Percentiles rank a stretch among this genome's conserved stretches.
phyloP scores from a whole-genome alignment of 208 protist species.

The Wallacemonas sp. region DNA sequence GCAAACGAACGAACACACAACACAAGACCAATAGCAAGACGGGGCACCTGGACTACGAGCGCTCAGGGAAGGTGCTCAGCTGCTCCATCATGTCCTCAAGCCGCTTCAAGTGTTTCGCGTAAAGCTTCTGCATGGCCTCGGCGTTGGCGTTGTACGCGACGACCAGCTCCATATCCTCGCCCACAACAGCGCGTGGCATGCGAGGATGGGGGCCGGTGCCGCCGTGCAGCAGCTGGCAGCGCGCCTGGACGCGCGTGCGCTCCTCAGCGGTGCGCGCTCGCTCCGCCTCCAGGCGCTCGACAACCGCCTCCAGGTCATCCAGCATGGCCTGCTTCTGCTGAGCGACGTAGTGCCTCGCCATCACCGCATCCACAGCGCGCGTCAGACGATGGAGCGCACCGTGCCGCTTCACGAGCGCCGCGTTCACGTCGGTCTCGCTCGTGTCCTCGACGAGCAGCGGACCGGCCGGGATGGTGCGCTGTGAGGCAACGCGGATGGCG shows the following conservation, averaged over 20 bases:
- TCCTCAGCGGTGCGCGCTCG: background rate
- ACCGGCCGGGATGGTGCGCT: background rate
- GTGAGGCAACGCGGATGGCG: background rate
- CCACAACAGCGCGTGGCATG: constrained; percentile 9
- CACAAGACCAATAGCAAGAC: too few species aligned
- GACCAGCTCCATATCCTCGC: constrained; percentile 21
- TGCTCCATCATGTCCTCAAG: constrained; percentile 16
- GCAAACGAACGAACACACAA: too few species aligned
- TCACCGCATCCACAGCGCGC: constrained; percentile 52
- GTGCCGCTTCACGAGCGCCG: constrained; percentile 26
- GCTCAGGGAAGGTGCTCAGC: too few species aligned
- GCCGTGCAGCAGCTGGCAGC: constrained; percentile 38
- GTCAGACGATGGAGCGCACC: constrained; percentile 52
- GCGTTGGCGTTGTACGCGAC: constrained; percentile 21
- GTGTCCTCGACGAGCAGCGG: background rate
- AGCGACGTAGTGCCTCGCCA: constrained; percentile 49
- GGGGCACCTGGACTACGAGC: too few species aligned
- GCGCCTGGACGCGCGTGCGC: background rate
- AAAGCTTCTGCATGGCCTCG: constrained; percentile 28
- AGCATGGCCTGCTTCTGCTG: constrained; percentile 51
- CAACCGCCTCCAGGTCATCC: constrained; percentile 37
- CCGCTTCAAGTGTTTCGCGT: constrained; percentile 35
- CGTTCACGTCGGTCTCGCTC: constrained; percentile 32
- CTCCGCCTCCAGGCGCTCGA: constrained; percentile 25
- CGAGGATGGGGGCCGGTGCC: background rate